Percentiles rank a stretch among this genome's conserved stretches.
Evolutionary conservation across 345 rosid species (phyloP).

Genomic region (Gossypium herbaceum): DNA sequence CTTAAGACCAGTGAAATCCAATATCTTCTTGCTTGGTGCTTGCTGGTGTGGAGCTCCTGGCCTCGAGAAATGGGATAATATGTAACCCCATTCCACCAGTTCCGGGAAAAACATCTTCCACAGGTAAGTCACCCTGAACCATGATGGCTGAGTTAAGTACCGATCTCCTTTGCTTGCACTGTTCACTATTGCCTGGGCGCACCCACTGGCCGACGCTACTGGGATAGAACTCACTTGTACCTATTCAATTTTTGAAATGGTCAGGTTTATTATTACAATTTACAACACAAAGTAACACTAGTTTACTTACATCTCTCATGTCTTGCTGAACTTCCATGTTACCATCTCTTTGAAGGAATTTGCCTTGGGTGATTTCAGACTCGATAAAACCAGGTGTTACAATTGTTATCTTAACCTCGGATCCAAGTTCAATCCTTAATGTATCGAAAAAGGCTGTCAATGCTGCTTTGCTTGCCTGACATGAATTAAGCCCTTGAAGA

Average conservation of each 20-base stretch:
- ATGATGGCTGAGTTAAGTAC: slow-evolving; percentile 40
- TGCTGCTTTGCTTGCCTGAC: slow-evolving; percentile 72
- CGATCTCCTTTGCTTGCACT: slow-evolving; percentile 50
- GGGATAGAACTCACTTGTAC: slow-evolving; percentile 35
- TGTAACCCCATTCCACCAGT: slow-evolving; percentile 31
- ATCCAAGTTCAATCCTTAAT: slow-evolving; percentile 51
- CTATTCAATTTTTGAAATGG: slow-evolving; percentile 14
- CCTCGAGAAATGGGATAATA: slow-evolving; percentile 18
- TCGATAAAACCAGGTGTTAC: slow-evolving; percentile 61
- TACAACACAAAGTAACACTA: no score
- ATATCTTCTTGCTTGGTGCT: slow-evolving; percentile 7
- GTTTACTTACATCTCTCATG: slow-evolving; percentile 32
- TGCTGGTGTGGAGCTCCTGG: slow-evolving; percentile 3
- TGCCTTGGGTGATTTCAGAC: slow-evolving; percentile 46
- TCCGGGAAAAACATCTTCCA: slow-evolving; percentile 58
- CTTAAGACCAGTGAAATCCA: slow-evolving; percentile 3
- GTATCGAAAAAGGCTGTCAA: slow-evolving; percentile 49
- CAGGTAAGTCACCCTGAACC: slow-evolving; percentile 39
- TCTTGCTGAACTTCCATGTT: slow-evolving; percentile 34
- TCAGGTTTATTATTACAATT: neutral
- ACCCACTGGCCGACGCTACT: slow-evolving; percentile 24
- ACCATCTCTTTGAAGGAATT: slow-evolving; percentile 33
- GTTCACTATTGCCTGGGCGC: slow-evolving; percentile 47
- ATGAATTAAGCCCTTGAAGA: neutral
- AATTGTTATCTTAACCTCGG: slow-evolving; percentile 39